Base-by-base conservation (phyloP, 129 eudicot genomes). In the Pulicaria dysenterica region DNA sequence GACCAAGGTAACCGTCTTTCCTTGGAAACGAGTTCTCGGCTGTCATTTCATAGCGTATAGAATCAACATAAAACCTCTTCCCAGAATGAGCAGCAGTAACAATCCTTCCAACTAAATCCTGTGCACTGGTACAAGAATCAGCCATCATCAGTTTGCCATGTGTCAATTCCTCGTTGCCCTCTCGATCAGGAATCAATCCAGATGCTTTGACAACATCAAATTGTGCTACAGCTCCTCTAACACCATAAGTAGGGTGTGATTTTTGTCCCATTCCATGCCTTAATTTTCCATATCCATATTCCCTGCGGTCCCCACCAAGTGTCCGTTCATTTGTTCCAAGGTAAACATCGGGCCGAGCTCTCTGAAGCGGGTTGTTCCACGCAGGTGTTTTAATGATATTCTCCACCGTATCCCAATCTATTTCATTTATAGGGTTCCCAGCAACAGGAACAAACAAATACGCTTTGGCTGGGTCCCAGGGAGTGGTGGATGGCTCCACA, bases 1-100 rank as follows among this genome's bases (percentile, higher is more conserved):
- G 99, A 68, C 99, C 99, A 60, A 94, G 97, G 78, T 94, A 94
- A n/a, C 99, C 99, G 68, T 94, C 99, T 84, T 94, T 94, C 89
- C 99, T 90, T 8, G 99, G 99, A 77, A 94, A 94, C 34, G 99
- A 90, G 74, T 90, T 94, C 78, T 88, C 96, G 2, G 99, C 97
- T 5, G 93, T 94, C 97, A 94, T 90, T 72, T 94, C 99, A 83
- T 59, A 84, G 16, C 99, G 86, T 36, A 94, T 83, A 63, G 91
- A 94, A 77, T 94, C 97, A 38, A 94, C 97, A 75, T 88, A 90
- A 77, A 94, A 94, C 83, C 99, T 81, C 80, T 94, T 94, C 62
- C 99, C 99, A 14, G 99, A 94, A 80, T 94, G 99, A 88, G 97
- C 97, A 59, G 99, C 99, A 12, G 99, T 94, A 40, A 94, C 91